These are phyloP conservation scores for Colletotrichum tanaceti DNA, from an alignment of 2,329 filamentous ascomycete species.

Conservation along the genomic window DNA sequence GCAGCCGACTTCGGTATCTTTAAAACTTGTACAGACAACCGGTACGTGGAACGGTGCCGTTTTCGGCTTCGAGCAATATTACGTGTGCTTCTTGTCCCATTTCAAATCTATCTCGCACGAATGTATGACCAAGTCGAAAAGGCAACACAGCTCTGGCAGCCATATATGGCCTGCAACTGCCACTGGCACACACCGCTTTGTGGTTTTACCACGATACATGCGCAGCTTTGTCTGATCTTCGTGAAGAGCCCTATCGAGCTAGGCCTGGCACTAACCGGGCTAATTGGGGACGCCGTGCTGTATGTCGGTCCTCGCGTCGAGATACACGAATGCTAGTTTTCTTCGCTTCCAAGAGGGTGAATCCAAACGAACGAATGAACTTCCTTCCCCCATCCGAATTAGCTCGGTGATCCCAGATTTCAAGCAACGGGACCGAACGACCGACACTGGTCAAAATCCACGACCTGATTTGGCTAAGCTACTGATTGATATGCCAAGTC, in stretches of 20 bases:
- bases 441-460: not conserved
- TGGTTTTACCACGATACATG: constrained; percentile 1
- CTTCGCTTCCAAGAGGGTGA: constrained; percentile 11
- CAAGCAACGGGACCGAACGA: constrained; percentile 20
- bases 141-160: constrained; percentile 9
- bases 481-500: not conserved
- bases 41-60: constrained; percentile 3
- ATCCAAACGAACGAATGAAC: constrained; percentile 28
- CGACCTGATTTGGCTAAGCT: not conserved
- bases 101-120: constrained; percentile 1
- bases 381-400: constrained; percentile 32
- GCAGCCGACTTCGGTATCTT: constrained; percentile 17
- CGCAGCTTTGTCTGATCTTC: constrained; percentile 18
- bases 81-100: constrained; percentile 3
- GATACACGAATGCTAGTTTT: not conserved
- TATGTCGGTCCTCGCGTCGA: not conserved
- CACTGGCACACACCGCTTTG: constrained; percentile 6
- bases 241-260: not conserved
- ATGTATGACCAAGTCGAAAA: constrained; percentile 9
- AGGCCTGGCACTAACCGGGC: constrained; percentile 21
- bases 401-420: constrained; percentile 22
- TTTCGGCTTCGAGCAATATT: constrained; percentile 15
- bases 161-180: not conserved
- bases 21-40: constrained; percentile 14
- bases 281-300: not conserved